Conservation (phyloP, 2,329 filamentous ascomycete species). For the Diplodia scrobiculata region DNA sequence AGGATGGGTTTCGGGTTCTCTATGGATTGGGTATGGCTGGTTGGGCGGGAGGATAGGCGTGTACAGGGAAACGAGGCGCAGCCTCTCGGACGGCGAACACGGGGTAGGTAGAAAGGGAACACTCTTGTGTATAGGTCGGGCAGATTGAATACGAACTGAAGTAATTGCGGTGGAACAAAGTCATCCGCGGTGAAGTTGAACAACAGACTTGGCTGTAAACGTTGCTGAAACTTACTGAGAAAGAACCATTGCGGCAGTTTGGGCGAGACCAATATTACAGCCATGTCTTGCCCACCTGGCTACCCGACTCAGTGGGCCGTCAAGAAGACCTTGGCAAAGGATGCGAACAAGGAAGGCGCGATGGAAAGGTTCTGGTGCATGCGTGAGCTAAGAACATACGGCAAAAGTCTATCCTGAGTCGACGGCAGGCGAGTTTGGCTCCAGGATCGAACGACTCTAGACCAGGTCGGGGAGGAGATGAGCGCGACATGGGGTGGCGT, state of each 20-base stretch:
- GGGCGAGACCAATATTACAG: too few species aligned
- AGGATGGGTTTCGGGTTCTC: conserved; percentile 16
- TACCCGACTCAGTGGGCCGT: too few species aligned
- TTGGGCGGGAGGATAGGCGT: not conserved
- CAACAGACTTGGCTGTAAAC: too few species aligned
- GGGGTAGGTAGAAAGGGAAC: not conserved
- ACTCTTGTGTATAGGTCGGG: conserved; percentile 18
- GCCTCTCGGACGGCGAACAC: conserved; percentile 10
- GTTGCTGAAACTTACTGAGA: too few species aligned
- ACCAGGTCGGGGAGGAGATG: not conserved
- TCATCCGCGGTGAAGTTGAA: not conserved
- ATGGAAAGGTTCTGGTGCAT: not conserved
- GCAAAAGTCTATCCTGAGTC: conserved; percentile 11
- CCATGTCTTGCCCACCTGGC: too few species aligned
- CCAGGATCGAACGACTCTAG: not conserved
- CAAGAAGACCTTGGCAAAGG: too few species aligned
- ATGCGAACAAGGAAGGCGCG: not conserved
- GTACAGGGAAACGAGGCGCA: conserved; percentile 4
- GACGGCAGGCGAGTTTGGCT: not conserved
- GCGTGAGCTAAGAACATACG: conserved; percentile 4
- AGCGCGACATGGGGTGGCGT: not conserved
- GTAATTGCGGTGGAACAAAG: not conserved
- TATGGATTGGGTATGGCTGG: conserved; percentile 1
- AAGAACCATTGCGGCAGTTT: too few species aligned
- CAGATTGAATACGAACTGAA: conserved; percentile 25